Percentiles rank a stretch among this genome's conserved stretches.
phyloP scores from a whole-genome alignment of 108 stramenopile species.

The Fragilariopsis cylindrus region DNA sequence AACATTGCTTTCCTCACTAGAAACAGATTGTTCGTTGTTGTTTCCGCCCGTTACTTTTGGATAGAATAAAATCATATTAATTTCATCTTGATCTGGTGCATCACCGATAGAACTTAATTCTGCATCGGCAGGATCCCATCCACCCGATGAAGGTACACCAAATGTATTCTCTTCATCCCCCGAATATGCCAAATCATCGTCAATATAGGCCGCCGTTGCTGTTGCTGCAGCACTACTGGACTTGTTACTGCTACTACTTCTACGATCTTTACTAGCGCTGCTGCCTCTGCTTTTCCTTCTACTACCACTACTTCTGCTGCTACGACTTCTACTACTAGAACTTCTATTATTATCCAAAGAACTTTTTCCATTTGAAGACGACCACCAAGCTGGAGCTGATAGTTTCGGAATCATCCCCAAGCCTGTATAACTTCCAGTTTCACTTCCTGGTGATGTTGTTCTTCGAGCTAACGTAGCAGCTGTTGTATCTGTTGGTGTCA shows the following conservation, averaged over 20 bases:
- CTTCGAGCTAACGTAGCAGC: constrained; percentile 1
- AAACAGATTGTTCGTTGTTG: background rate
- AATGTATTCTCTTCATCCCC: constrained; percentile 19
- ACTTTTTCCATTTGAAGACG: background rate
- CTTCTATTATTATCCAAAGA: background rate
- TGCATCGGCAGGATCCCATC: constrained; percentile 18
- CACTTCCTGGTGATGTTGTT: background rate
- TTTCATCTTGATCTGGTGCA: background rate
- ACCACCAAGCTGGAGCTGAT: constrained; percentile 1
- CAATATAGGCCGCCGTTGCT: background rate
- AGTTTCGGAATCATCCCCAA: constrained; percentile 5
- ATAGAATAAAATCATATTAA: constrained; percentile 4
- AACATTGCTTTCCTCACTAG: background rate
- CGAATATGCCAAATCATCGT: constrained; percentile 7
- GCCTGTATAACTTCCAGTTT: background rate
- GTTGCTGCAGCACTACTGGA: background rate
- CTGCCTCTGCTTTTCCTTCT: background rate
- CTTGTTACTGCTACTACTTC: background rate
- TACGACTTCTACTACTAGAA: no score
- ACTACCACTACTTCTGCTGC: no score
- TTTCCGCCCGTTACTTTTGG: constrained; percentile 1
- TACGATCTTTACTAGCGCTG: background rate
- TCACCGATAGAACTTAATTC: constrained; percentile 13
- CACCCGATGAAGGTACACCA: constrained; percentile 10
- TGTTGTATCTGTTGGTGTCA: background rate